Conservation (phyloP, 768 basidiomycete species). For the Baorangia bicolor region DNA sequence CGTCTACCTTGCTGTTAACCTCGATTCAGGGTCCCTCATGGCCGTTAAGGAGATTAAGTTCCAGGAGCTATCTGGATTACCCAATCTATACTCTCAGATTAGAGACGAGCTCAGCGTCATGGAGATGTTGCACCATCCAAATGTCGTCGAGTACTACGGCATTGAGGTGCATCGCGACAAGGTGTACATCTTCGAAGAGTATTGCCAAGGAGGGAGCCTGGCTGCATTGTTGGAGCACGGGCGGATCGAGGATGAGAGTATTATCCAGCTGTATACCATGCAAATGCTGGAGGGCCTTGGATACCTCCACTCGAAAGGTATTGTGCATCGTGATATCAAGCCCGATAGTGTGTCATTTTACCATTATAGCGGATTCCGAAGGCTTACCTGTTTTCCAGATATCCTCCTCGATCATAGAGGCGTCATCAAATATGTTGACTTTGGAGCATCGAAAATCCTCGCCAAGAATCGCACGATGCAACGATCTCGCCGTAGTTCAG, state of each 20-base stretch:
- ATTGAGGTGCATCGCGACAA: slow-evolving; percentile 99
- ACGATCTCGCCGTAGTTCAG: slow-evolving; percentile 60
- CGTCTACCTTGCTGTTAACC: slow-evolving; percentile 98
- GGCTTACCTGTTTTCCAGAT: slow-evolving; percentile 50
- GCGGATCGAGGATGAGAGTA: slow-evolving; percentile 93
- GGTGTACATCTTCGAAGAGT: slow-evolving; percentile 99
- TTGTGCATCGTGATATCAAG: slow-evolving; percentile 96
- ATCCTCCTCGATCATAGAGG: slow-evolving; percentile 88
- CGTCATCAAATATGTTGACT: slow-evolving; percentile 96
- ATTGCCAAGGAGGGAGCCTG: slow-evolving; percentile 93
- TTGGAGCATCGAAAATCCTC: slow-evolving; percentile 95
- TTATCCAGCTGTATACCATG: slow-evolving; percentile 93
- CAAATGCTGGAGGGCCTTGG: slow-evolving; percentile 95
- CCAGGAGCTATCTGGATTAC: slow-evolving; percentile 86
- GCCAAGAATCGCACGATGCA: slow-evolving; percentile 85
- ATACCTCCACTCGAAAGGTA: slow-evolving; percentile 89
- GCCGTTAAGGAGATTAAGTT: slow-evolving; percentile 99
- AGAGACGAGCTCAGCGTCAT: slow-evolving; percentile 95
- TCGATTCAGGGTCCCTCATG: slow-evolving; percentile 95
- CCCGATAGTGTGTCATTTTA: slow-evolving; percentile 80
- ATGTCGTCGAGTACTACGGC: slow-evolving; percentile 98
- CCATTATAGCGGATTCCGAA: background rate
- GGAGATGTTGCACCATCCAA: slow-evolving; percentile 97
- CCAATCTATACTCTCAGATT: slow-evolving; percentile 88
- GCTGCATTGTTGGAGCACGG: slow-evolving; percentile 89